A percentile compares a stretch with the other conserved stretches of the same genome.
phyloP scores from a whole-genome alignment of 192 early-diverging fungal genomes.

The Lobosporangium transversale region DNA sequence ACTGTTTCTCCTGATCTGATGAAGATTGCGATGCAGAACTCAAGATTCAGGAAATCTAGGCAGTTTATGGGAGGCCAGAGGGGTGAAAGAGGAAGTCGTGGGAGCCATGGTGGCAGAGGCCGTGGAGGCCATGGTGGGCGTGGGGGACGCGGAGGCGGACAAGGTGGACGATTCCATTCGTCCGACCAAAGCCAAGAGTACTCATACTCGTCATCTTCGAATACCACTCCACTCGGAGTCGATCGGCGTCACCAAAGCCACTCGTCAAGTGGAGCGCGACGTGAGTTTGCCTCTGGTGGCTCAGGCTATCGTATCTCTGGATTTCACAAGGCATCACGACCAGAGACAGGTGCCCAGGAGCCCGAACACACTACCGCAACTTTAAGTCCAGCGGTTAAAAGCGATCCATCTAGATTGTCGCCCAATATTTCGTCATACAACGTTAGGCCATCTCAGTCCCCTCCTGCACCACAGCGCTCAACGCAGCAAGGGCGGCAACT shows the following conservation, averaged over 20 bases:
- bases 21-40: conserved; percentile 67
- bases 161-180: conserved; percentile 37
- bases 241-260: conserved; percentile 8
- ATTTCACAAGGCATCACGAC: conserved; percentile 42
- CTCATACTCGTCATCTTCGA: conserved; percentile 18
- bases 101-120: conserved; percentile 55
- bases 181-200: conserved; percentile 9
- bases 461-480: not conserved
- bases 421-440: not conserved
- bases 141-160: conserved; percentile 53
- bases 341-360: conserved; percentile 29
- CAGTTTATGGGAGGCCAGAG: conserved; percentile 50
- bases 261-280: not conserved
- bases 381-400: not conserved
- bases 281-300: conserved; percentile 2
- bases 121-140: conserved; percentile 56
- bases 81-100: conserved; percentile 58
- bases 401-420: not conserved
- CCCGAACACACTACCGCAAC: not conserved
- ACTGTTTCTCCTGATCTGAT: conserved; percentile 54
- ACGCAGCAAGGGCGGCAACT: not conserved
- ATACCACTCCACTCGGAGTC: conserved; percentile 24
- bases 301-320: conserved; percentile 40
- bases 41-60: conserved; percentile 66
- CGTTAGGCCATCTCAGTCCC: not conserved